Conservation (phyloP, 805 yeast genomes). For the Candida chauliodis region DNA sequence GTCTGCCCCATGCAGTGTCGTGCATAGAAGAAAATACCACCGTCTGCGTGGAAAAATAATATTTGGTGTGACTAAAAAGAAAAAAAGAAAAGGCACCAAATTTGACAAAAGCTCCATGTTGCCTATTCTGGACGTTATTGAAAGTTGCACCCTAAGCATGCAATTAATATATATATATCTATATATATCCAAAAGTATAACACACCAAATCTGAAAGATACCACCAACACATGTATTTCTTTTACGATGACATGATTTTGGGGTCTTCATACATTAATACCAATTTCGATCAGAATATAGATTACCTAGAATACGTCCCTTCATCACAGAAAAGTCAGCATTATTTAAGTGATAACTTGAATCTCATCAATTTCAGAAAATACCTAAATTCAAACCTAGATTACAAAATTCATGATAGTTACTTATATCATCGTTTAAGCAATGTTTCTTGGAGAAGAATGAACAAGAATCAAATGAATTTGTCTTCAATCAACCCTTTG, state of each 20-base stretch:
- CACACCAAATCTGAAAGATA: no score
- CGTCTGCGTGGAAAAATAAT: no score
- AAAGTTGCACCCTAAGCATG: no score
- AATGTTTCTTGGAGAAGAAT: slow-evolving; percentile 41
- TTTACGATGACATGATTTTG: slow-evolving; percentile 14
- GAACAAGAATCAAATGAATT: slow-evolving; percentile 25
- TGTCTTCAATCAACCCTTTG: slow-evolving; percentile 37
- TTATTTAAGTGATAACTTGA: slow-evolving; percentile 16
- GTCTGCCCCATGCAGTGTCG: no score
- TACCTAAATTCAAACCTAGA: slow-evolving; percentile 9
- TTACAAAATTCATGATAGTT: slow-evolving; percentile 9
- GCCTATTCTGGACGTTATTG: no score
- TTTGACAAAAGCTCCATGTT: no score
- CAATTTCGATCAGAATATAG: slow-evolving; percentile 23
- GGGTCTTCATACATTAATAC: slow-evolving; percentile 8
- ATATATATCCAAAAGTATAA: no score
- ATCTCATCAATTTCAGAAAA: slow-evolving; percentile 13
- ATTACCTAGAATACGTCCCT: slow-evolving; percentile 23
- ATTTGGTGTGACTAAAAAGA: no score
- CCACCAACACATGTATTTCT: slow-evolving; percentile 8
- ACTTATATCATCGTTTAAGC: slow-evolving; percentile 20
- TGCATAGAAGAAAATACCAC: no score
- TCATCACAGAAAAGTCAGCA: slow-evolving; percentile 9
- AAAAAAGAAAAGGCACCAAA: no score
- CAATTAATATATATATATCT: no score